A percentile compares a stretch with the other conserved stretches of the same genome.
phyloP scores from a whole-genome alignment of 495 filamentous ascomycete genomes.

The Haplographium delicatum region DNA sequence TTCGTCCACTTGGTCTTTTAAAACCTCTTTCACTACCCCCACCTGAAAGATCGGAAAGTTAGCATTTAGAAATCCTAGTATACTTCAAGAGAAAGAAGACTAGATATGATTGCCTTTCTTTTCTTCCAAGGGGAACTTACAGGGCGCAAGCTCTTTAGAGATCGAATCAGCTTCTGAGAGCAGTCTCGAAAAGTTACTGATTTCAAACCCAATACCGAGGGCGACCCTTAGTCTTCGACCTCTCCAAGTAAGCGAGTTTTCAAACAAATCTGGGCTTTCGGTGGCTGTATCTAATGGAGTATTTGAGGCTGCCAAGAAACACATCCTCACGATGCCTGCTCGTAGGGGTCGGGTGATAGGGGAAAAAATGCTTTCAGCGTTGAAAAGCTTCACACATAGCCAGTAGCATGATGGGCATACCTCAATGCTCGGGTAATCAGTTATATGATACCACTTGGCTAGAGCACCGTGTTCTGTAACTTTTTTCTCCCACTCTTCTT shows the following conservation, averaged over 20 bases:
- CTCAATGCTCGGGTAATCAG: conserved; percentile 5
- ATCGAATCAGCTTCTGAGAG: neutral
- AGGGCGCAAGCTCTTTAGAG: neutral
- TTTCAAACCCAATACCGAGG: neutral
- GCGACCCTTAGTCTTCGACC: conserved; percentile 1
- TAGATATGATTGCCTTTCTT: neutral
- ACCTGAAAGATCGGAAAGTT: conserved; percentile 8
- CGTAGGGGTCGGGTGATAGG: conserved; percentile 3
- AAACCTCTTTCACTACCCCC: conserved; percentile 3
- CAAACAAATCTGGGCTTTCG: conserved; percentile 1
- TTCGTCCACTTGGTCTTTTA: conserved; percentile 1
- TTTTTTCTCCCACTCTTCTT: conserved; percentile 3
- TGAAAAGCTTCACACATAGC: neutral
- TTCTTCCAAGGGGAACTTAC: no score
- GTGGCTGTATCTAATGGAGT: neutral
- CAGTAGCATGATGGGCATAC: conserved; percentile 13
- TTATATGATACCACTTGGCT: conserved; percentile 13
- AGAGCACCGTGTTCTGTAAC: neutral
- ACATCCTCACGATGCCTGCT: conserved; percentile 9
- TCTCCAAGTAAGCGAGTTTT: conserved; percentile 4
- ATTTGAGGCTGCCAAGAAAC: conserved; percentile 1
- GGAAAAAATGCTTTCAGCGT: conserved; percentile 4
- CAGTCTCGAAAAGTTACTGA: neutral
- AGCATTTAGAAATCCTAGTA: neutral
- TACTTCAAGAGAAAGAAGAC: neutral